These are phyloP conservation scores for Hyphopichia khmerensis DNA, from an alignment of 1,139 yeast genomes.

Conservation along the genomic window DNA sequence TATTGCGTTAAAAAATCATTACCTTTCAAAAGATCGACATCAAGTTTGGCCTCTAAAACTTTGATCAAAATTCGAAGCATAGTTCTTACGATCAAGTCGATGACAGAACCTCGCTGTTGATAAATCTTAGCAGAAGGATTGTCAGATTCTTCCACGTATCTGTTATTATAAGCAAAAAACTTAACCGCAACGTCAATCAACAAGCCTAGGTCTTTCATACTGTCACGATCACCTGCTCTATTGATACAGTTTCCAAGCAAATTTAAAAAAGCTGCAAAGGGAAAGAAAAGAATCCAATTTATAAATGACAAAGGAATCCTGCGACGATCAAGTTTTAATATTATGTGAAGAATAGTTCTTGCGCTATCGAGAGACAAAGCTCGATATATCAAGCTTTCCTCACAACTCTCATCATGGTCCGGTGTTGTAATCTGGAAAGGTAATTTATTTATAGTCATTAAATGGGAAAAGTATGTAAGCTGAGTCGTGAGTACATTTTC, in stretches of 20 bases:
- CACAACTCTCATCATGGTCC: conserved; percentile 14
- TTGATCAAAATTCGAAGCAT: conserved; percentile 24
- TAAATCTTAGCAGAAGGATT: conserved; percentile 10
- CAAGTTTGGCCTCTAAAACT: conserved; percentile 22
- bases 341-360: conserved; percentile 31
- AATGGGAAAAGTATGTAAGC: conserved; percentile 30
- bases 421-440: conserved; percentile 23
- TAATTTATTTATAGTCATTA: conserved; percentile 36
- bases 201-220: conserved; percentile 27
- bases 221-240: conserved; percentile 28
- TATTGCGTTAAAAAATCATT: conserved; percentile 19
- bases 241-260: conserved; percentile 32
- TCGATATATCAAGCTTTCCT: conserved; percentile 18
- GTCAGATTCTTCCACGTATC: conserved; percentile 12
- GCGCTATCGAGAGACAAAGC: conserved; percentile 32
- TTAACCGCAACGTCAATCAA: conserved; percentile 28
- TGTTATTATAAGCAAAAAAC: conserved; percentile 15
- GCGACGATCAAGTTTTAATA: conserved; percentile 18
- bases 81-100: conserved; percentile 20
- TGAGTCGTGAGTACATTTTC: conserved; percentile 24
- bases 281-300: conserved; percentile 35
- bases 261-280: conserved; percentile 34
- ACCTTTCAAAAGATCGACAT: conserved; percentile 13
- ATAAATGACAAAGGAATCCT: conserved; percentile 22
- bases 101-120: conserved; percentile 23